Percentiles rank a stretch among this genome's conserved stretches.
phyloP scores from a whole-genome alignment of 495 filamentous ascomycete species.

The Hypoxylon intermedium region DNA sequence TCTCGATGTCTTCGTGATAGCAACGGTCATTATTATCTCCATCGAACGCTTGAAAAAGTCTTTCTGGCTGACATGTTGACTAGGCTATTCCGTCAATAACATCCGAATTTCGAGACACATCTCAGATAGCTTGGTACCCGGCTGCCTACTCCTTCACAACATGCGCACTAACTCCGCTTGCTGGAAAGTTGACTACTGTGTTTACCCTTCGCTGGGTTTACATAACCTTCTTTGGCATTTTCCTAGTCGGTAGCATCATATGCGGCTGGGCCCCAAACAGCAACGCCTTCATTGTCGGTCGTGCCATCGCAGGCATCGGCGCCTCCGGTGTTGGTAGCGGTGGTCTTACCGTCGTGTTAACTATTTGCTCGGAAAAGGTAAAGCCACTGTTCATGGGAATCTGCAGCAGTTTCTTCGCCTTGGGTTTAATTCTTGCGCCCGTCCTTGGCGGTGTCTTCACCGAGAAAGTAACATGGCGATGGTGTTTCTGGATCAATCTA shows the following conservation, averaged over 20 bases:
- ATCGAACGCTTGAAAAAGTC: not conserved
- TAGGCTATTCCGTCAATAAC: conserved; percentile 33
- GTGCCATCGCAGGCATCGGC: conserved; percentile 54
- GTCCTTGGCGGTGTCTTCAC: conserved; percentile 38
- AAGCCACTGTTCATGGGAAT: conserved; percentile 19
- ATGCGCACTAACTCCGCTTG: conserved; percentile 23
- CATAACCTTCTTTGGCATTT: conserved; percentile 25
- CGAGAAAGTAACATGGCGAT: conserved; percentile 45
- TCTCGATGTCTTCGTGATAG: conserved; percentile 32
- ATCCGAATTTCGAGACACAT: conserved; percentile 14
- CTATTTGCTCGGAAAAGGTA: not conserved
- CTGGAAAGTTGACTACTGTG: conserved; percentile 23
- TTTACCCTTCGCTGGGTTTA: conserved; percentile 28
- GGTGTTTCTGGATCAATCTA: conserved; percentile 60
- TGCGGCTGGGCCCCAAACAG: conserved; percentile 54
- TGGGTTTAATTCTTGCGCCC: conserved; percentile 52
- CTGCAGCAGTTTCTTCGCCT: conserved; percentile 31
- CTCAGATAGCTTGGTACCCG: conserved; percentile 32
- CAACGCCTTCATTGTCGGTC: conserved; percentile 52
- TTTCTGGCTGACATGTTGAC: not conserved
- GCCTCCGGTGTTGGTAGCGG: conserved; percentile 29
- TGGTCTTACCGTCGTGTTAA: conserved; percentile 21
- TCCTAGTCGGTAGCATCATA: conserved; percentile 39
- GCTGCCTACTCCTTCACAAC: conserved; percentile 28
- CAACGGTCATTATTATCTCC: conserved; percentile 11